These are phyloP conservation scores for Lonicera japonica DNA, from an alignment of 129 eudicot genomes.

Conservation along the genomic window DNA sequence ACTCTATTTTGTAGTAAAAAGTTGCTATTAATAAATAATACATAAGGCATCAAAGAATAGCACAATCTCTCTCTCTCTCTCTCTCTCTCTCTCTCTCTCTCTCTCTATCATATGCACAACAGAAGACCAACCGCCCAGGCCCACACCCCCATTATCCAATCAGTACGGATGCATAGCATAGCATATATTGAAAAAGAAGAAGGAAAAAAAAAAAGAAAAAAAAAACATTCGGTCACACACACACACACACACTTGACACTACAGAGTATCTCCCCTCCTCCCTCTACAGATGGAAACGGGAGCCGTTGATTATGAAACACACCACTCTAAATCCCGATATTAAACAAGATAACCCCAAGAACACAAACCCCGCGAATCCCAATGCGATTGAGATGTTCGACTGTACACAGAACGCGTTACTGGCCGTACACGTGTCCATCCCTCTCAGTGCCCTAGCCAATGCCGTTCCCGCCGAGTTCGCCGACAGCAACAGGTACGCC, in stretches of 20 bases:
- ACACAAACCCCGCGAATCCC: conserved; percentile 69
- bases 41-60: too few species aligned
- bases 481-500: conserved; percentile 70
- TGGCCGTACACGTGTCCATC: conserved; percentile 49
- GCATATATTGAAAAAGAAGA: too few species aligned
- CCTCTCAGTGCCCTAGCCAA: conserved; percentile 43
- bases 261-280: neutral
- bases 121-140: neutral
- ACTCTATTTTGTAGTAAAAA: too few species aligned
- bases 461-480: conserved; percentile 65
- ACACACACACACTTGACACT: too few species aligned
- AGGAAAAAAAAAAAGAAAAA: too few species aligned
- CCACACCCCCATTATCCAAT: neutral
- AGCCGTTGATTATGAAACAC: conserved; percentile 55
- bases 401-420: conserved; percentile 52
- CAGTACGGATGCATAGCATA: neutral
- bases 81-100: too few species aligned
- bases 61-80: too few species aligned
- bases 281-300: conserved; percentile 52
- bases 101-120: conserved; percentile 2
- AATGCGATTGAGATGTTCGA: conserved; percentile 54
- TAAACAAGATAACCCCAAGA: conserved; percentile 47
- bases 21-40: too few species aligned
- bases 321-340: conserved; percentile 73
- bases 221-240: too few species aligned